Evolutionary conservation across 2,329 filamentous ascomycete species (phyloP), one percentile per base, ranked within the genome.

Genomic region (Grosmannia serpens): DNA sequence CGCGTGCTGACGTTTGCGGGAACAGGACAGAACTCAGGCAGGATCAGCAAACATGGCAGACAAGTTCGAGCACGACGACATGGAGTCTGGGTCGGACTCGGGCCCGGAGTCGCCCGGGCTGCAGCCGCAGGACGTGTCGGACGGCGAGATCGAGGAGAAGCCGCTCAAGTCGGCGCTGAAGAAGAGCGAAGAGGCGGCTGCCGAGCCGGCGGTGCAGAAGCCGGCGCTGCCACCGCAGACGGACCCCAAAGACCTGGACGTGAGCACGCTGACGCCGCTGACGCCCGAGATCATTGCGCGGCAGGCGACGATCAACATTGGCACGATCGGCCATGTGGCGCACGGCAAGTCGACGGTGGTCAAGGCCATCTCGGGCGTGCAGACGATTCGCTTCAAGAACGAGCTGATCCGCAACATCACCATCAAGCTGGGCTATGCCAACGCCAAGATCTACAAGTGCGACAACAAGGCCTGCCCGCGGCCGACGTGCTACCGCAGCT

Each of bases 331-430:
- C 59, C 94, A 97, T 74, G 92, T 97, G 80, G 94, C 94, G 70
- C 92, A 97, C 87, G 92, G 92, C 71, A 97, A 97, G 75, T 96
- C 90, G 62, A 99, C 94, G 26, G 94, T 99, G 55, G 94, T 99
- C 68, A 99, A 99, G 82, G 94, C 94, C 68, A 97, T 99, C 68
- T 97, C 94, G 1, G 94, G 94, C 63, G 94, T 99, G 64, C 94
- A 99, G 82, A 99, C 94, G 22, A 94, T 99, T 70, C 85, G 94
- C 67, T 99, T 99, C 82, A 99, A 99, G 87, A 99, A 97, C 79
- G 94, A 99, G 77, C 78, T 96, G 76, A 95, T 97, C 77, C 84
- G 94, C 70, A 99, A 99, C 75, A 99, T 99, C 70, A 99, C 94
- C 69, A 99, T 99, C 81, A 99, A 99, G 85, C 84, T 99, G 68